Conservation (phyloP, 164 flowering plant genomes). For the Nelumbo lutea region DNA sequence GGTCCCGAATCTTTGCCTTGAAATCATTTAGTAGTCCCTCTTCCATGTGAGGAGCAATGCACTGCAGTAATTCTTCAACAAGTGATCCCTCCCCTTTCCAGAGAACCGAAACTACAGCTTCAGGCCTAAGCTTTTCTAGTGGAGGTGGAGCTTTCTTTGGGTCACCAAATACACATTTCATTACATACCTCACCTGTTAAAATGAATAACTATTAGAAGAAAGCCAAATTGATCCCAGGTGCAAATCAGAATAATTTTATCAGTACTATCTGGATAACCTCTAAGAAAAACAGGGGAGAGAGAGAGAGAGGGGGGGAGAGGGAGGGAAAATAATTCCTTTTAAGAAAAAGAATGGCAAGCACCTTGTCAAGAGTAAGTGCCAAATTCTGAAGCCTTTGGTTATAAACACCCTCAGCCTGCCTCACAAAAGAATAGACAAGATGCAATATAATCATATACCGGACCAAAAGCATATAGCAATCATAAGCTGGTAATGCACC, state of each 20-base stretch:
- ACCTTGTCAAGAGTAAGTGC: constrained; percentile 98
- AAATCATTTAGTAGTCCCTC: constrained; percentile 49
- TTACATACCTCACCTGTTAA: constrained; percentile 85
- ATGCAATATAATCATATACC: not conserved
- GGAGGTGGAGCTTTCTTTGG: constrained; percentile 96
- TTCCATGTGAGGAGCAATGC: constrained; percentile 81
- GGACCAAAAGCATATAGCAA: not conserved
- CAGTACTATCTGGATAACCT: not conserved
- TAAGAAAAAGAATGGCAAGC: not conserved
- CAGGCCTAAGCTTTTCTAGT: constrained; percentile 66
- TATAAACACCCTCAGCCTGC: constrained; percentile 99
- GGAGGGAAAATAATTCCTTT: no score
- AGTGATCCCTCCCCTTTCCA: constrained; percentile 97
- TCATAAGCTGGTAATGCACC: not conserved
- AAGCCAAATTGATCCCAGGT: not conserved
- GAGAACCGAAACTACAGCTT: constrained; percentile 55
- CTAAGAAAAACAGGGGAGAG: no score
- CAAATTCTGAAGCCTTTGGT: constrained; percentile 96
- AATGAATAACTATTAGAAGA: constrained; percentile 11
- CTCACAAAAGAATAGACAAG: constrained; percentile 10
- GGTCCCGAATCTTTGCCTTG: constrained; percentile 63
- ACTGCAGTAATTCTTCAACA: constrained; percentile 79
- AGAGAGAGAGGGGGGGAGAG: not conserved
- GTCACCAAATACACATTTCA: constrained; percentile 85
- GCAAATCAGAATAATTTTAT: not conserved